A percentile compares a stretch with the other conserved stretches of the same genome.
These are phyloP conservation scores for Ophidiomyces ophidiicola DNA, from an alignment of 2,329 filamentous ascomycete genomes.

Conservation along the genomic window DNA sequence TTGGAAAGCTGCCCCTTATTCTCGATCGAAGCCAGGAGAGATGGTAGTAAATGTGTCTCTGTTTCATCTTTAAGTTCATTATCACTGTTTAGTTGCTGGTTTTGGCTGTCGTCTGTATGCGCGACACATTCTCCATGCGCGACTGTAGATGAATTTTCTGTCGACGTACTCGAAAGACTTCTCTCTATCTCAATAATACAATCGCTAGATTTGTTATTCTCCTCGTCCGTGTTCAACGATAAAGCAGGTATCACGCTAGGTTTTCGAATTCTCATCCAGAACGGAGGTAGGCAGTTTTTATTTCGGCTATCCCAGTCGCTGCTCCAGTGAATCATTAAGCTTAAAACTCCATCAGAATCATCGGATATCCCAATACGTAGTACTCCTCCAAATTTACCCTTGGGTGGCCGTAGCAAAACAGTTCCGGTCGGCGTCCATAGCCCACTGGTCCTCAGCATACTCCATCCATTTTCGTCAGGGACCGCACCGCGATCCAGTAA, in stretches of 20 bases:
- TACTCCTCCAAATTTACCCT: constrained; percentile 37
- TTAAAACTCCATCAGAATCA: constrained; percentile 50
- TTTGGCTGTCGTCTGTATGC: too few relatives aligned
- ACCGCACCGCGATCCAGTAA: constrained; percentile 52
- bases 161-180: constrained; percentile 1
- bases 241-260: constrained; percentile 10
- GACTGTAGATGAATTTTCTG: neutral
- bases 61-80: neutral
- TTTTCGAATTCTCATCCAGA: constrained; percentile 37
- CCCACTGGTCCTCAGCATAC: constrained; percentile 44
- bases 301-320: constrained; percentile 43
- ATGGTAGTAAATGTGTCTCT: neutral
- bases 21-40: constrained; percentile 17
- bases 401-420: constrained; percentile 43
- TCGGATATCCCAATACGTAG: constrained; percentile 45
- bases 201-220: constrained; percentile 9
- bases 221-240: neutral
- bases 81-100: neutral
- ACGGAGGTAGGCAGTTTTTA: constrained; percentile 44
- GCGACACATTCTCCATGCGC: neutral
- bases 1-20: constrained; percentile 17
- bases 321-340: constrained; percentile 46
- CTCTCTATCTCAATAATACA: constrained; percentile 13
- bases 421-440: constrained; percentile 51
- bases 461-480: constrained; percentile 48